Evolutionary conservation across 495 filamentous ascomycete species (phyloP).

Genomic region (Hamigera avellanea): DNA sequence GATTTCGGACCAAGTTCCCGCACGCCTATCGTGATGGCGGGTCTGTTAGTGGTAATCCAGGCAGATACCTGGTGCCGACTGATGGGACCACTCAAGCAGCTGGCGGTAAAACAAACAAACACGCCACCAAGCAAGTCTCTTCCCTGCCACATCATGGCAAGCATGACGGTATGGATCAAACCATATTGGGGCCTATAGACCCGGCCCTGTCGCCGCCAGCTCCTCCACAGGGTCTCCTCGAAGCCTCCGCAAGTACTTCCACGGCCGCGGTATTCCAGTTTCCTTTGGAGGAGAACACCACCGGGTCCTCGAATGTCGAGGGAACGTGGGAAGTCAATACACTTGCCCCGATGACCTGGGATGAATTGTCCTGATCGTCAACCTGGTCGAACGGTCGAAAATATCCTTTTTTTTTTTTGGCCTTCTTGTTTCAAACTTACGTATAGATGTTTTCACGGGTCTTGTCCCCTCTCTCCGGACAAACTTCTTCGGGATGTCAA

Average conservation of each 20-base stretch:
- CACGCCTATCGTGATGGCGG: conserved; percentile 52
- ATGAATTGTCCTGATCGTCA: conserved; percentile 20
- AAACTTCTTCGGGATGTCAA: no score
- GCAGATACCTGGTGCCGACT: conserved; percentile 1
- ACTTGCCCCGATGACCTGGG: conserved; percentile 33
- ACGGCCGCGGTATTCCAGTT: conserved; percentile 13
- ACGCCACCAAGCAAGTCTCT: conserved; percentile 4
- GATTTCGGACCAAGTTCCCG: conserved; percentile 71
- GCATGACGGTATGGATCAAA: conserved; percentile 6
- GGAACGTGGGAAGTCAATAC: conserved; percentile 31
- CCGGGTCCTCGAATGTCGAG: conserved; percentile 9
- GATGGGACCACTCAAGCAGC: conserved; percentile 1
- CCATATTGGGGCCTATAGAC: conserved; percentile 10
- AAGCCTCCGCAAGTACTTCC: conserved; percentile 8
- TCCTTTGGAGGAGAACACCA: conserved; percentile 23
- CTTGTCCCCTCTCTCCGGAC: no score
- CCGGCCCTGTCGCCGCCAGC: conserved; percentile 18
- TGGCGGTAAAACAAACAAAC: not conserved
- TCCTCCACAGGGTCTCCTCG: conserved; percentile 18
- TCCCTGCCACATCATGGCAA: conserved; percentile 1
- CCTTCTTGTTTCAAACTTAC: no score
- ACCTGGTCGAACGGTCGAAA: no score
- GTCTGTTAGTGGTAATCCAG: conserved; percentile 24
- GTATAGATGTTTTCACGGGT: no score
- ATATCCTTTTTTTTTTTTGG: no score